Conservation (phyloP, 768 basidiomycete genomes). For the Xerocomellus dryophilus region DNA sequence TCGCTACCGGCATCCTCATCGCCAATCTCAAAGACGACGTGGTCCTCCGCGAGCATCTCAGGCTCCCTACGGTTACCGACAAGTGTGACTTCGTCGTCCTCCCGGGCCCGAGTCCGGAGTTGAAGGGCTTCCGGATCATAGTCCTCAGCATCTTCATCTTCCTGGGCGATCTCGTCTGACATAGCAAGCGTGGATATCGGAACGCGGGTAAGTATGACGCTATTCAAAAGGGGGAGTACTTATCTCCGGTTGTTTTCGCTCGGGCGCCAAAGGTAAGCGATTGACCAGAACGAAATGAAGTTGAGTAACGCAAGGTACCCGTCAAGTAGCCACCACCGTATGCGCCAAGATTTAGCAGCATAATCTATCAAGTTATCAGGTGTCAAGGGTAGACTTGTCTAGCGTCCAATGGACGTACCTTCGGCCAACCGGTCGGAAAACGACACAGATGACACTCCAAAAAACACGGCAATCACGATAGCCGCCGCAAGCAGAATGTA, state of each 20-base stretch:
- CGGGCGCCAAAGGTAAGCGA: constrained; percentile 92
- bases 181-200: constrained; percentile 73
- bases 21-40: constrained; percentile 88
- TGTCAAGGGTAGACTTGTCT: neutral
- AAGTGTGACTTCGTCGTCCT: constrained; percentile 68
- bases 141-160: constrained; percentile 91
- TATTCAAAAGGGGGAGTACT: constrained; percentile 32
- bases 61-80: constrained; percentile 58
- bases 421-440: constrained; percentile 91
- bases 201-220: constrained; percentile 19
- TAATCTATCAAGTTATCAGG: constrained; percentile 59
- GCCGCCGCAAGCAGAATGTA: constrained; percentile 82
- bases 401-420: constrained; percentile 45
- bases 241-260: constrained; percentile 85
- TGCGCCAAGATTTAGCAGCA: constrained; percentile 84
- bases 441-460: constrained; percentile 86
- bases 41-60: constrained; percentile 53
- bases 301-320: constrained; percentile 92
- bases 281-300: constrained; percentile 71
- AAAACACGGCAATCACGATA: constrained; percentile 81
- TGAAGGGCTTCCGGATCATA: constrained; percentile 82
- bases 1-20: constrained; percentile 72
- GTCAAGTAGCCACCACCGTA: constrained; percentile 95
- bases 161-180: constrained; percentile 95
- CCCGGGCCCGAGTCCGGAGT: constrained; percentile 46